These are phyloP conservation scores for Verticillium alfalfae DNA, from an alignment of 2,329 filamentous ascomycete genomes.

Conservation along the genomic window DNA sequence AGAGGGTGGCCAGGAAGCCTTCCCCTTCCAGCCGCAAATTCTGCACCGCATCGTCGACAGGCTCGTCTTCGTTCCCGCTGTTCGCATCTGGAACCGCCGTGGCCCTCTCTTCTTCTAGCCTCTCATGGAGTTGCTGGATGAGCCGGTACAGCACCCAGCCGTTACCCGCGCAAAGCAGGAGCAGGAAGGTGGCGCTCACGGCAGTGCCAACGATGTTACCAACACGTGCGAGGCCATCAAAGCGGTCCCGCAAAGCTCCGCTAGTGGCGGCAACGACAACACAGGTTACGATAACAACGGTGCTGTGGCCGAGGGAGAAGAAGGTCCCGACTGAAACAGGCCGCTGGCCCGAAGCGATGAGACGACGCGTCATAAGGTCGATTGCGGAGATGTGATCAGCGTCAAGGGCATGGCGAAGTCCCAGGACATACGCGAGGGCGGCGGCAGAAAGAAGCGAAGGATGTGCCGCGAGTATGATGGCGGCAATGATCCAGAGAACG, in stretches of 20 bases:
- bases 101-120: constrained; percentile 41
- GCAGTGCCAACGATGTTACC: constrained; percentile 88
- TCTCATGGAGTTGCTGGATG: constrained; percentile 58
- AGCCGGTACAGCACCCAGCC: constrained; percentile 79
- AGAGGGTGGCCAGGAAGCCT: constrained; percentile 66
- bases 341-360: constrained; percentile 77
- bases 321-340: constrained; percentile 92
- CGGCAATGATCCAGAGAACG: constrained; percentile 48
- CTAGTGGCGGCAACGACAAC: constrained; percentile 88
- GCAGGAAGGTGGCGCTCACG: constrained; percentile 76
- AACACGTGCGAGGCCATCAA: constrained; percentile 72
- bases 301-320: constrained; percentile 90
- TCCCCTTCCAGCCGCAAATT: constrained; percentile 68
- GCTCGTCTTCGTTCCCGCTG: constrained; percentile 16
- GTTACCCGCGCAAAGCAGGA: constrained; percentile 79
- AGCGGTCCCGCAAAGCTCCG: constrained; percentile 73
- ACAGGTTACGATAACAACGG: constrained; percentile 85
- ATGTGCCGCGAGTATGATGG: constrained; percentile 46
- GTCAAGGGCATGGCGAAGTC: constrained; percentile 90
- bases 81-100: constrained; percentile 16
- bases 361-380: constrained; percentile 86
- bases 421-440: constrained; percentile 80
- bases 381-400: constrained; percentile 89
- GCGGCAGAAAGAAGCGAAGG: constrained; percentile 69
- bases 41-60: constrained; percentile 26